These are phyloP conservation scores for Sparassis latifolia DNA, from an alignment of 1,284 basidiomycete genomes.

Conservation along the genomic window DNA sequence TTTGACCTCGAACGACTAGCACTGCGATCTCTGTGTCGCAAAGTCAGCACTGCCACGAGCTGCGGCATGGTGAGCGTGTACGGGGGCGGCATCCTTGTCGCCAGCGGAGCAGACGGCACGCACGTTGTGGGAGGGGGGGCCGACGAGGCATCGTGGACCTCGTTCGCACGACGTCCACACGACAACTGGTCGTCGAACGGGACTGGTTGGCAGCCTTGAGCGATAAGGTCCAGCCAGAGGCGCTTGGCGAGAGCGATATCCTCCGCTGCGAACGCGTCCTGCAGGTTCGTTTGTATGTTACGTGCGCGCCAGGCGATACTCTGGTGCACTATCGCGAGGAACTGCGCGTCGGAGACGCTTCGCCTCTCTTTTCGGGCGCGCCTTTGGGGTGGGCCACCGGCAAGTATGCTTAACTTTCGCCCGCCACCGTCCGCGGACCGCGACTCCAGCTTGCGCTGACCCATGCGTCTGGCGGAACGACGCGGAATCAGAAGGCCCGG, in stretches of 20 bases:
- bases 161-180: no score
- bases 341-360: conserved; percentile 31
- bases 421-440: neutral
- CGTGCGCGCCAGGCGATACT: conserved; percentile 26
- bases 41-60: conserved; percentile 27
- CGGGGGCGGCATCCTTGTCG: neutral
- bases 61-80: conserved; percentile 25
- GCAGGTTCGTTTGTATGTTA: neutral
- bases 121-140: neutral
- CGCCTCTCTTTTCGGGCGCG: conserved; percentile 29
- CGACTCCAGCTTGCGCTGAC: neutral
- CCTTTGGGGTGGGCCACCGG: conserved; percentile 19
- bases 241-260: conserved; percentile 27
- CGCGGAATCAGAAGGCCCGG: neutral
- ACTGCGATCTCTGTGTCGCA: conserved; percentile 26
- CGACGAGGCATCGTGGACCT: neutral
- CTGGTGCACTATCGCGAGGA: conserved; percentile 34
- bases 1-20: conserved; percentile 9
- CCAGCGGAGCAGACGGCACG: neutral
- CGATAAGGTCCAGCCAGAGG: conserved; percentile 24
- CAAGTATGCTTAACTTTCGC: conserved; percentile 17
- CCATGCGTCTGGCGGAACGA: neutral
- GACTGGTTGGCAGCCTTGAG: conserved; percentile 26
- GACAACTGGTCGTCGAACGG: conserved; percentile 5
- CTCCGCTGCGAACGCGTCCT: conserved; percentile 17